Evolutionary conservation across 176 grass and related monocot genomes (phyloP).

Genomic region (Thinopyrum elongatum): DNA sequence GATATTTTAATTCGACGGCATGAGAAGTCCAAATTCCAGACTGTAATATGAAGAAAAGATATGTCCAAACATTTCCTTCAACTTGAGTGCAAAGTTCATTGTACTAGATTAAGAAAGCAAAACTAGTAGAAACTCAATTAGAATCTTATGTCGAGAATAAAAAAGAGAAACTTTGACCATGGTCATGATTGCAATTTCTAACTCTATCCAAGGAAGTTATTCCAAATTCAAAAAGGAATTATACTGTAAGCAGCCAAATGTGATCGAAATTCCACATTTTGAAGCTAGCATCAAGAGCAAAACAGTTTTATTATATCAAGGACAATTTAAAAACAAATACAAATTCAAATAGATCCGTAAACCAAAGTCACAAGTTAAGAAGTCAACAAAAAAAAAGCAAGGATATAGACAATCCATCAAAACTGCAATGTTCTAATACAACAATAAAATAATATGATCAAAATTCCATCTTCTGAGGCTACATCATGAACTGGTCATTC

Average conservation of each 20-base stretch:
- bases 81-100: not conserved
- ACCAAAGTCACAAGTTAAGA: not conserved
- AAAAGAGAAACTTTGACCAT: not conserved
- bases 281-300: not conserved
- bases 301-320: not conserved
- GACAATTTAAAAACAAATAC: not conserved
- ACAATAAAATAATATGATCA: not conserved
- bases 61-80: not conserved
- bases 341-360: not conserved
- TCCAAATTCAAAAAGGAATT: not conserved
- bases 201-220: not conserved
- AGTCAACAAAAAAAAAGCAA: not conserved
- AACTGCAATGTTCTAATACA: not conserved
- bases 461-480: not conserved
- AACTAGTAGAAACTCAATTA: conserved; percentile 1
- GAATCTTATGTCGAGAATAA: not conserved
- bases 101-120: not conserved
- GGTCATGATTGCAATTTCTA: not conserved
- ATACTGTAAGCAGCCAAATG: not conserved
- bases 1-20: conserved; percentile 3
- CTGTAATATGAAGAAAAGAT: not conserved
- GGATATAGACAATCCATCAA: not conserved
- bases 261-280: not conserved
- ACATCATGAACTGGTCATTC: not conserved
- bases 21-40: not conserved